Percentiles rank a stretch among this genome's conserved stretches.
Evolutionary conservation across 1,284 basidiomycete species (phyloP).

Genomic region (Heimioporus punctisporus): DNA sequence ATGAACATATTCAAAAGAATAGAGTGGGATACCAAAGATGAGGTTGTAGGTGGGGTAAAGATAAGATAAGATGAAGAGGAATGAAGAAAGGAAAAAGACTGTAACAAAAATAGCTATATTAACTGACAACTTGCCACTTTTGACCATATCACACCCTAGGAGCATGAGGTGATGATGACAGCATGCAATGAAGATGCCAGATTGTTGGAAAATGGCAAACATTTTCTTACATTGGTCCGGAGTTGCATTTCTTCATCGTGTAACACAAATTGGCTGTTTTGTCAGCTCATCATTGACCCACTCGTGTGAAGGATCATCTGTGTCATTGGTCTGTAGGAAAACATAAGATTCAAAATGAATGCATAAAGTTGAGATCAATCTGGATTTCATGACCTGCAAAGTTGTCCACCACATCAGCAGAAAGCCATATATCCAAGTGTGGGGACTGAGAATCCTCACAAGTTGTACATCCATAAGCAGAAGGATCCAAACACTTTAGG

Average conservation of each 20-base stretch:
- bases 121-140: conserved; percentile 11
- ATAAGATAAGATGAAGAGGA: no score
- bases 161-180: conserved; percentile 2
- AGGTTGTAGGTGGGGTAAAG: no score
- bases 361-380: no score
- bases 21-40: no score
- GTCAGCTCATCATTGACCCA: no score
- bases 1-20: no score
- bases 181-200: neutral
- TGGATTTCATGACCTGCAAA: no score
- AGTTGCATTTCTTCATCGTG: no score
- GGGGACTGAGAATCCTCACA: neutral
- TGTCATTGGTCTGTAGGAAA: neutral
- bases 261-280: no score
- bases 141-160: conserved; percentile 11
- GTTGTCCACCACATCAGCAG: neutral
- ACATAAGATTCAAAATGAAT: no score
- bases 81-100: no score
- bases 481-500: neutral
- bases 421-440: neutral
- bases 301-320: neutral
- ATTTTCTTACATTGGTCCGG: neutral
- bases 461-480: neutral
- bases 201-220: neutral
- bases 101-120: no score